These are phyloP conservation scores for Nemania serpens DNA, from an alignment of 2,329 filamentous ascomycete genomes.

Conservation along the genomic window DNA sequence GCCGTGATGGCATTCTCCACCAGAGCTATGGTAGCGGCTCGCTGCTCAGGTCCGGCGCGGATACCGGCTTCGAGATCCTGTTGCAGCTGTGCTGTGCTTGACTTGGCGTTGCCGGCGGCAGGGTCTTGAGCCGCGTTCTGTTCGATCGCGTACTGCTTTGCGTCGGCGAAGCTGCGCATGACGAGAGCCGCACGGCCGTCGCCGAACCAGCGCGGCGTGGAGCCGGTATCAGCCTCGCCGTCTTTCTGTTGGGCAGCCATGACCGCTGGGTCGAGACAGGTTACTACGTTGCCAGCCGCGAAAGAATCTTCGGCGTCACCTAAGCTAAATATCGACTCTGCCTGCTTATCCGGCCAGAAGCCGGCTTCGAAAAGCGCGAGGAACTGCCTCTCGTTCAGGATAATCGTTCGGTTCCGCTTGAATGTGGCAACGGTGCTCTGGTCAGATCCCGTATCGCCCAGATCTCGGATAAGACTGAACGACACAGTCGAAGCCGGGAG, in stretches of 20 bases:
- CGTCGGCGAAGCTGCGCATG: neutral
- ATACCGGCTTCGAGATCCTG: neutral
- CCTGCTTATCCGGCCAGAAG: neutral
- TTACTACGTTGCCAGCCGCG: conserved; percentile 33
- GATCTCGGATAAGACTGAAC: conserved; percentile 32
- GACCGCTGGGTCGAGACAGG: conserved; percentile 36
- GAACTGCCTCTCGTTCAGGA: conserved; percentile 26
- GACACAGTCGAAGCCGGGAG: conserved; percentile 34
- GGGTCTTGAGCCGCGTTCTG: no score
- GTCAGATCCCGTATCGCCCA: conserved; percentile 13
- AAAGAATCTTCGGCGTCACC: conserved; percentile 30
- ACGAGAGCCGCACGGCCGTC: conserved; percentile 1
- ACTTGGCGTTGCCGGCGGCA: neutral
- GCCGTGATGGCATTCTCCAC: neutral
- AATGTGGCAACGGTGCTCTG: conserved; percentile 13
- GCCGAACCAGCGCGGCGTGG: neutral
- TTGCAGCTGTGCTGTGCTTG: neutral
- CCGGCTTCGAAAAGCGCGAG: conserved; percentile 24
- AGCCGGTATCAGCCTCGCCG: neutral
- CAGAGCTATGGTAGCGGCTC: no score
- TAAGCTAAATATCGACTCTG: neutral
- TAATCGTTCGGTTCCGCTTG: neutral
- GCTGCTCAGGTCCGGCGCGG: neutral
- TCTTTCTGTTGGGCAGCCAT: conserved; percentile 16
- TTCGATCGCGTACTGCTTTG: neutral